These are phyloP conservation scores for Clarireedia paspali DNA, from an alignment of 2,329 filamentous ascomycete genomes.

Conservation along the genomic window DNA sequence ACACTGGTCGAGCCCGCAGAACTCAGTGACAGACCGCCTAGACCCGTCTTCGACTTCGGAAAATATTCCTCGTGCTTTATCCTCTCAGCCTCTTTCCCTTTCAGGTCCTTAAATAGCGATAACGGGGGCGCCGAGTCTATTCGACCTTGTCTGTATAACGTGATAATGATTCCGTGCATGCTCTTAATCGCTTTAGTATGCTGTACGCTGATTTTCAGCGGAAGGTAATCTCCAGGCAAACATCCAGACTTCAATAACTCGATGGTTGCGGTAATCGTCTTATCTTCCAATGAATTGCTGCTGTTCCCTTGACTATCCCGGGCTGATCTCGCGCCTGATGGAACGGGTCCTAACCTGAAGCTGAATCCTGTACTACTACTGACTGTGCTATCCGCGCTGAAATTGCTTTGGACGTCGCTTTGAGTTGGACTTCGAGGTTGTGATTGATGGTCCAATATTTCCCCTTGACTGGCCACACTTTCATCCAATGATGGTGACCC, in stretches of 20 bases:
- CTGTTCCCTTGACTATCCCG: constrained; percentile 42
- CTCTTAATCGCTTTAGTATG: constrained; percentile 89
- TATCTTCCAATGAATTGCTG: constrained; percentile 50
- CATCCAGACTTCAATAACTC: constrained; percentile 78
- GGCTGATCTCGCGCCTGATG: constrained; percentile 30
- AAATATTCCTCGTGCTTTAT: constrained; percentile 70
- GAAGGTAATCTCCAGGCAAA: constrained; percentile 75
- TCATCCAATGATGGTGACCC: constrained; percentile 26
- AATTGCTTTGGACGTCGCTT: constrained; percentile 56
- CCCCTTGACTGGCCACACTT: constrained; percentile 27
- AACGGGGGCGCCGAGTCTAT: constrained; percentile 67
- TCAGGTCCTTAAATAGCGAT: constrained; percentile 39
- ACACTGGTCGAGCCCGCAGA: constrained; percentile 81
- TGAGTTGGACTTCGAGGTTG: constrained; percentile 39
- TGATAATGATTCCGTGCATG: constrained; percentile 86
- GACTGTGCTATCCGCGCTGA: constrained; percentile 58
- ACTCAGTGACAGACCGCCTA: constrained; percentile 78
- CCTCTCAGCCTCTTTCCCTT: constrained; percentile 58
- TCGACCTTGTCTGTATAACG: constrained; percentile 81
- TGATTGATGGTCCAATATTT: constrained; percentile 31
- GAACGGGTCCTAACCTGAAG: constrained; percentile 30
- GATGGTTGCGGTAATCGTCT: constrained; percentile 79
- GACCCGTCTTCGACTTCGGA: constrained; percentile 76
- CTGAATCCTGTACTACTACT: constrained; percentile 38
- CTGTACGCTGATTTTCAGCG: constrained; percentile 72